Evolutionary conservation across 2,329 filamentous ascomycete genomes (phyloP), one percentile per base, ranked within the genome.

Genomic region (Fusarium zealandicum): DNA sequence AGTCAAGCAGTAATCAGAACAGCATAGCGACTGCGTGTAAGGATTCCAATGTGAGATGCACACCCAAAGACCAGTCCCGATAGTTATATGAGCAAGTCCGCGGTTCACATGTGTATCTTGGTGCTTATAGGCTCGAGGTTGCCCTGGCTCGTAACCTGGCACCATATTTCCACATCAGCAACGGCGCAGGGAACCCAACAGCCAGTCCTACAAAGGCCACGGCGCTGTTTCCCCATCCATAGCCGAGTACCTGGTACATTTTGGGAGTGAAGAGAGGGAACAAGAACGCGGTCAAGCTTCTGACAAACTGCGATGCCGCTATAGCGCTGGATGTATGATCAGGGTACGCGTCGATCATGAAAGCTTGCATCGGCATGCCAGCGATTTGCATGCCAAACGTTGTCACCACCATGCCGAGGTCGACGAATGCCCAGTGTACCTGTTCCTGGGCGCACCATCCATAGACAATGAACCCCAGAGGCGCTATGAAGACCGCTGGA

Each of bases 261-360:
- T 57, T 68, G 0, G 79, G 78, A 0, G 77, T 78, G 52, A 82
- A 82, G 0, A 83, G 57, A 0, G 81, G 80, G 37, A 83, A 82
- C 9, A 75, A 56, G 55, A 82, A 82, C 0, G 78, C 80, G 2
- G 73, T 69, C 36, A 83, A 59, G 7, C 76, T 80, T 9, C 72
- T 65, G 67, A 79, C 59, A 41, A 83, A 77, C 51, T 78, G 78
- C 20, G 69, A 58, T 1, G 80, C 80, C 2, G 78, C 79, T 14
- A 77, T 70, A 0, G 80, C 80, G 27, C 75, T 78, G 1, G 75
- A 77, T 0, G 78, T 76, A 59, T 82, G 76, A 4, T 78, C 74
- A 0, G 74, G 71, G 52, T 82, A 83, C 1, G 71, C 65, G 33
- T 80, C 78, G 8, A 80, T 74, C 9, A 78, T 65, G 38, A 79